These are phyloP conservation scores for Rhizopus delemar DNA, from an alignment of 371 early-diverging fungal genomes.

Conservation along the genomic window DNA sequence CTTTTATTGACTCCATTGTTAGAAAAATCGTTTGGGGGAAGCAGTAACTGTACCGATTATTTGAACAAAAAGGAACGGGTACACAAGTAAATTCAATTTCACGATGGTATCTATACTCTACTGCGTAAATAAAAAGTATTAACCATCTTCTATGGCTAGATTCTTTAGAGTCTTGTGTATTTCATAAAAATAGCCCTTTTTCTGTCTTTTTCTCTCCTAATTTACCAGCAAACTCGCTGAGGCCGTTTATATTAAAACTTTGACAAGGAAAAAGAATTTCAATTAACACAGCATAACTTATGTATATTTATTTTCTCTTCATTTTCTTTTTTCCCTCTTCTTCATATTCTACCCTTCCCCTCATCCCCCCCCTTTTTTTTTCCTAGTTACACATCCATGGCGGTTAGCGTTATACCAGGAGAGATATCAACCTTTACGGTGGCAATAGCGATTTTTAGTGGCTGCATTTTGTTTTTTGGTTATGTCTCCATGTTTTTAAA, in stretches of 20 bases:
- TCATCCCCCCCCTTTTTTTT: conserved; percentile 5
- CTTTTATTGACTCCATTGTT: not conserved
- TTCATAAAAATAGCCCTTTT: too few species aligned
- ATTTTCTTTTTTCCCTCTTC: not conserved
- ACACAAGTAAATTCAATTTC: too few species aligned
- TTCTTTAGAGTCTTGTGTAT: too few species aligned
- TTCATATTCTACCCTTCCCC: conserved; percentile 3
- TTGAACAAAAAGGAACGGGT: too few species aligned
- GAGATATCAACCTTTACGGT: conserved; percentile 51
- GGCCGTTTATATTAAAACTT: conserved; percentile 6
- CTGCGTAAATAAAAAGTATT: not conserved
- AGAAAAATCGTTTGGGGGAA: not conserved
- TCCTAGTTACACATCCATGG: conserved; percentile 24
- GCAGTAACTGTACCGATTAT: too few species aligned
- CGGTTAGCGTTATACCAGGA: conserved; percentile 48
- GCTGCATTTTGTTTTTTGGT: conserved; percentile 87
- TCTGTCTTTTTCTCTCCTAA: too few species aligned
- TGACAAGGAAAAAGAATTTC: not conserved
- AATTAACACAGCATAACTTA: conserved; percentile 1
- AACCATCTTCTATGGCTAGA: not conserved
- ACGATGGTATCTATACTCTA: not conserved
- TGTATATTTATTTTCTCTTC: not conserved
- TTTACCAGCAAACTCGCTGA: not conserved
- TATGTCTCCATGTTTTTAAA: conserved; percentile 90
- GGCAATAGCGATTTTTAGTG: conserved; percentile 66